These are phyloP conservation scores for Scheffersomyces segobiensis DNA, from an alignment of 1,139 yeast genomes.

Conservation along the genomic window DNA sequence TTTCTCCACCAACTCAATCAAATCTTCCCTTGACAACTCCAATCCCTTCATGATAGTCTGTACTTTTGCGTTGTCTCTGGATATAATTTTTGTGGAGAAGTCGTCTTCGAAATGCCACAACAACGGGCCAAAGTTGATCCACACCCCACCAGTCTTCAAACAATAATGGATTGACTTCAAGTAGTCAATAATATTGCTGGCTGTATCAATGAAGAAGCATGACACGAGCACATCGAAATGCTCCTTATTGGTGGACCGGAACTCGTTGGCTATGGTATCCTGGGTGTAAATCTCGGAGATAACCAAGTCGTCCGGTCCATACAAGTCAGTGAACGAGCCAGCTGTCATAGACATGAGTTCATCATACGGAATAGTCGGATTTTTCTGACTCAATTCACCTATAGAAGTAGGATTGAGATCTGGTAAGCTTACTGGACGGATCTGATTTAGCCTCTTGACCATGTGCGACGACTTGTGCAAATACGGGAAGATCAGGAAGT, in stretches of 20 bases:
- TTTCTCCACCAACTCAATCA: constrained; percentile 46
- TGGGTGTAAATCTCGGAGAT: constrained; percentile 39
- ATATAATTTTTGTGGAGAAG: constrained; percentile 22
- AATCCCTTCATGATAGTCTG: constrained; percentile 52
- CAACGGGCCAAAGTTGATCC: constrained; percentile 88
- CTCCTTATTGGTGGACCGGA: constrained; percentile 38
- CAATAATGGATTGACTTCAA: constrained; percentile 56
- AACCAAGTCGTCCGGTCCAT: constrained; percentile 52
- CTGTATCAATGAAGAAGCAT: constrained; percentile 79
- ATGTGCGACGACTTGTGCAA: constrained; percentile 55
- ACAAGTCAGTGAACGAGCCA: constrained; percentile 78
- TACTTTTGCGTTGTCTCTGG: constrained; percentile 18
- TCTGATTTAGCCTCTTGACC: constrained; percentile 42
- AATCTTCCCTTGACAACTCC: constrained; percentile 64
- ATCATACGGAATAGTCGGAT: constrained; percentile 45
- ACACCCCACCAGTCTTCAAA: constrained; percentile 56
- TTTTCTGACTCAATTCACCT: constrained; percentile 24
- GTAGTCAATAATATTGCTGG: constrained; percentile 71
- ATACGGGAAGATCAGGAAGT: constrained; percentile 52
- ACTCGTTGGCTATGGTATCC: constrained; percentile 38
- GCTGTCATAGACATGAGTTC: constrained; percentile 74
- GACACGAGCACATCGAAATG: constrained; percentile 62
- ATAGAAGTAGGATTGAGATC: constrained; percentile 47
- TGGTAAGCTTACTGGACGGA: constrained; percentile 53
- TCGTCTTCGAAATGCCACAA: constrained; percentile 82